Evolutionary conservation across 371 early-diverging fungal species (phyloP), one percentile per base, ranked within the genome.

Genomic region (Rhizopus sp.): DNA sequence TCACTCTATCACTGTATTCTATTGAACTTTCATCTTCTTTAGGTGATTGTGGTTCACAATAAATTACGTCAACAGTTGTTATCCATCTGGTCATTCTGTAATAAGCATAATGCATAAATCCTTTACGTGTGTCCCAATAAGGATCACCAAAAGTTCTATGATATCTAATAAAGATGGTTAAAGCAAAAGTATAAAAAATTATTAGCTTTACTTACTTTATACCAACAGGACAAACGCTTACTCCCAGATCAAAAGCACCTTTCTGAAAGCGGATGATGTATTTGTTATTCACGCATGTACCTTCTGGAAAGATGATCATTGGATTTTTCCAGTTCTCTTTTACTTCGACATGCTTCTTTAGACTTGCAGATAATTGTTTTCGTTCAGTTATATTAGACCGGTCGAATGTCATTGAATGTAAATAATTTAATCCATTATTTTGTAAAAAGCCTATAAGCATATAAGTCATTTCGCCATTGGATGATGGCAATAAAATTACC

Each of bases 271-370:
- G 81, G 37, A 93, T 90, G 0, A 87, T 81, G 62, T 87, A 88
- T 58, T 89, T 82, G 69, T 93, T 93, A 60, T 93, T 93, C 31
- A 93, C 93, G 69, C 93, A 92, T 5, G 92, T 92, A 6, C 93
- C 93, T 72, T 93, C 94, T n/a, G 94, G 94, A 70, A 93, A 93
- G 23, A 93, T 86, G 23, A 93, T 69, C 72, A 93, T 76, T 47
- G 76, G 76, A 37, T 72, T 76, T 9, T 66, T 66, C 70, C 72
- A 68, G 9, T 70, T 76, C 7, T 53, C 60, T 10, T 68, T 52
- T 40, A 60, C 62, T 47, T 63, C 48, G 5, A 76, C 76, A 68
- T 76, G 76, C 38, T 57, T 61, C 16, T 65, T 69, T 31, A 76
- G 56, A 37, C 73, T 55, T 16, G 72, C 60, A 9, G 72, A 58